phyloP scores from a whole-genome alignment of 2,329 filamentous ascomycete species.

The Lachnellula arida region DNA sequence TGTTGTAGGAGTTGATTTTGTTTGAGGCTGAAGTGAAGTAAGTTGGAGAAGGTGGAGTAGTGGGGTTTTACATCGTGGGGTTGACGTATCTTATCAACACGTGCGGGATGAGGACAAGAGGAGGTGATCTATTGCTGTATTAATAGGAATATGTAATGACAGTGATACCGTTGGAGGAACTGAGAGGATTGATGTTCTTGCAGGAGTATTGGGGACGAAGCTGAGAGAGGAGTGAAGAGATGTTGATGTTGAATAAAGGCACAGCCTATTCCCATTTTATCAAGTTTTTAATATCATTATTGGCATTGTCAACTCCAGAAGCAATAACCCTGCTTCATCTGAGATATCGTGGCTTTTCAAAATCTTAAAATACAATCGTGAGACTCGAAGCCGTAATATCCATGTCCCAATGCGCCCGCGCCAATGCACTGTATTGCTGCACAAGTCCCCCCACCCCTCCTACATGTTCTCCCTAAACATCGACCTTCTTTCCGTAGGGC shows the following conservation, averaged over 20 bases:
- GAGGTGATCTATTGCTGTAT: not conserved
- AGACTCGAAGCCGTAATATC: not conserved
- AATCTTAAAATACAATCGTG: not conserved
- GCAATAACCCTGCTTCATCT: not conserved
- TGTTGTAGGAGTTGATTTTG: not conserved
- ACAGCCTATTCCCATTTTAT: not conserved
- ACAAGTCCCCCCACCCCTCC: constrained; percentile 5
- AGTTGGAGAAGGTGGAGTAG: not conserved
- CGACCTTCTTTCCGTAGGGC: constrained; percentile 63
- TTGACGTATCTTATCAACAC: not conserved
- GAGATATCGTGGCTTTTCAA: not conserved
- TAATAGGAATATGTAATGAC: too few relatives aligned
- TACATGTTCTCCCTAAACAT: constrained; percentile 67
- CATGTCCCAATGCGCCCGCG: not conserved
- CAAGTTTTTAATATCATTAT: not conserved
- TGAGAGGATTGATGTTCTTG: not conserved
- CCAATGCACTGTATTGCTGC: not conserved
- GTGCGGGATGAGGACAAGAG: not conserved
- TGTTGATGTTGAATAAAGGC: not conserved
- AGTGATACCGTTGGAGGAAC: not conserved
- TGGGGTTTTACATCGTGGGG: not conserved
- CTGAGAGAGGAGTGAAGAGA: not conserved
- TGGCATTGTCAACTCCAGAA: not conserved
- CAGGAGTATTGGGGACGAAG: not conserved
- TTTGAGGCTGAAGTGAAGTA: not conserved